Base-by-base conservation (phyloP, 495 filamentous ascomycete genomes). In the Tuber indicum region DNA sequence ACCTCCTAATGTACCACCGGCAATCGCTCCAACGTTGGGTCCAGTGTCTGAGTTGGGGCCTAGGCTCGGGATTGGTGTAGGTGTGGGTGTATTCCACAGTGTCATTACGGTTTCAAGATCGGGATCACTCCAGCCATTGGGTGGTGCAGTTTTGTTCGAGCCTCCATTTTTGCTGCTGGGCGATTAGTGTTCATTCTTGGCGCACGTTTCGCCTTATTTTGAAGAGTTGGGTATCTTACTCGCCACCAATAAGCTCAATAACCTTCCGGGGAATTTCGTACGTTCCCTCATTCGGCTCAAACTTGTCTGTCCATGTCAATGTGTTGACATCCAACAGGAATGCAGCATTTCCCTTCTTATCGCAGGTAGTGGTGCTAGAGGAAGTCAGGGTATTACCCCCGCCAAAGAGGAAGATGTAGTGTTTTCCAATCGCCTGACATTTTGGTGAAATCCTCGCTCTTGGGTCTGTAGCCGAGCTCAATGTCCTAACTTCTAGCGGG, bases 321-420 rank as follows among this genome's bases (percentile, higher is more conserved):
- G 66, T 74, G n/a, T 45, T 49, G 23, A 77, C 23, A 58, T 79
- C 75, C 7, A 76, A 66, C 71, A 79, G 58, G 44, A 71, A 77
- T 17, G 66, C 71, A 6, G 52, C 39, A 52, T 52, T 47, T 39
- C 39, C 77, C n/a, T 47, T 46, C 21, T 19, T 23, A 41, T 79
- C 75, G 43, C 77, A 79, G 14, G 43, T 70, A 10, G n/a, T 9
- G 21, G 26, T 19, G 5, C 42, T 23, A 1, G 8, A 66, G 52
- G 32, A 16, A 9, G 10, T 46, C 21, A 12, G 6, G 23, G 8
- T 17, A 7, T 77, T 77, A 4, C 72, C 70, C 41, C 76, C 76
- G 21, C 76, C 76, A 71, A 66, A 78, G 21, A 26, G 42, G 66
- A 78, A 52, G 21, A 78, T 43, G 42, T 76, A 78, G 26, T 49